Evolutionary conservation across 345 rosid species (phyloP).

Genomic region (Erysimum cheiranthoides): DNA sequence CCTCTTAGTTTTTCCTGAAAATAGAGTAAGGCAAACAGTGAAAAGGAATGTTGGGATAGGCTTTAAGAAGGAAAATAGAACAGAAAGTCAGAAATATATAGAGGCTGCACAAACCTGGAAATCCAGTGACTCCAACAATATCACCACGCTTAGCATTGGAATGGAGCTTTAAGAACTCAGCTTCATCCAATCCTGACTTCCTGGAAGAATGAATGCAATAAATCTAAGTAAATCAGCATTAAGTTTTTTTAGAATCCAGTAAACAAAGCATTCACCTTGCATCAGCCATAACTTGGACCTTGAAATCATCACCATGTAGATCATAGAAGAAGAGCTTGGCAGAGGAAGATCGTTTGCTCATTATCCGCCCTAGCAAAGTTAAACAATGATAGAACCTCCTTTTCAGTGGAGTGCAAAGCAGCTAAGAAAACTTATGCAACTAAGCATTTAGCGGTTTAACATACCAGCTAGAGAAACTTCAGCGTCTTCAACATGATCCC

Average conservation of each 20-base stretch:
- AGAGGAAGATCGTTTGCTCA: constrained; percentile 88
- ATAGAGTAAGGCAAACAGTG: not conserved
- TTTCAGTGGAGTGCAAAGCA: not conserved
- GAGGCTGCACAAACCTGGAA: constrained; percentile 70
- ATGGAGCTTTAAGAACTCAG: constrained; percentile 74
- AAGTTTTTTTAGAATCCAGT: not conserved
- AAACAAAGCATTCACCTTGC: constrained; percentile 60
- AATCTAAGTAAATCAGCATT: not conserved
- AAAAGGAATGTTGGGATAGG: not conserved
- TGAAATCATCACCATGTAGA: constrained; percentile 69
- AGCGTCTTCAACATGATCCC: constrained; percentile 73
- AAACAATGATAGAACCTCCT: constrained; percentile 1
- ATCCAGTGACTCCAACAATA: constrained; percentile 88
- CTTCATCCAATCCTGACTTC: constrained; percentile 80
- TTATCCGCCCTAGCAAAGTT: constrained; percentile 71
- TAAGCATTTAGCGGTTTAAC: not conserved
- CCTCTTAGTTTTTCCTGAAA: constrained; percentile 83
- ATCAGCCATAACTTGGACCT: constrained; percentile 98
- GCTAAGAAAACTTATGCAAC: not conserved
- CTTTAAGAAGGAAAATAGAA: not conserved
- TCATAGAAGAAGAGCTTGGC: constrained; percentile 93
- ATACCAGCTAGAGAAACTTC: constrained; percentile 77
- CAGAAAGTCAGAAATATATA: not conserved
- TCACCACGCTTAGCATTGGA: constrained; percentile 86
- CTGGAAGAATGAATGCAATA: constrained; percentile 48